A percentile compares a stretch with the other conserved stretches of the same genome.
Evolutionary conservation across 2,329 filamentous ascomycete species (phyloP).

Genomic region (Calonectria henricotiae): DNA sequence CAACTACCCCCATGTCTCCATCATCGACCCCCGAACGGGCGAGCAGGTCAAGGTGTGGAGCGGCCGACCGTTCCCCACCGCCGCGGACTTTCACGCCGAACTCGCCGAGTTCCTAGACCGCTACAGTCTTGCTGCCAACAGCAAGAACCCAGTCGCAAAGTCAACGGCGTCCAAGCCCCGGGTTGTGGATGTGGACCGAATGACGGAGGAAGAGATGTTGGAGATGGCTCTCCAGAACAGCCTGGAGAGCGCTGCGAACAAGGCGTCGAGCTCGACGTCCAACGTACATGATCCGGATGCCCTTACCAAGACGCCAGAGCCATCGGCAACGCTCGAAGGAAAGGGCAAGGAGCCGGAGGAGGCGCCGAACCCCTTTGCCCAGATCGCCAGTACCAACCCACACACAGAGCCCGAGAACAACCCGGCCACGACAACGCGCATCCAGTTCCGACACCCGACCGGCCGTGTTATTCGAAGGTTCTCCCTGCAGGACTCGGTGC

Average conservation of each 20-base stretch:
- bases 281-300: conserved; percentile 88
- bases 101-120: conserved; percentile 97
- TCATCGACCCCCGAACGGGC: conserved; percentile 94
- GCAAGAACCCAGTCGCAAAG: conserved; percentile 93
- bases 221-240: conserved; percentile 95
- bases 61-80: conserved; percentile 82
- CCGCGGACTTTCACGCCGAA: conserved; percentile 89
- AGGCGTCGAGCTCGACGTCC: conserved; percentile 60
- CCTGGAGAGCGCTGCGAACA: conserved; percentile 70
- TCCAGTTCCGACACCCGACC: conserved; percentile 91
- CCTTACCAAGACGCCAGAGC: conserved; percentile 78
- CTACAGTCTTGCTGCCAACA: conserved; percentile 90
- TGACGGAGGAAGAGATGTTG: conserved; percentile 98
- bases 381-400: conserved; percentile 80
- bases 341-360: conserved; percentile 68
- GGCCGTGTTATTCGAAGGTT: conserved; percentile 94
- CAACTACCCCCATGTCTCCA: conserved; percentile 95
- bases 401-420: conserved; percentile 85
- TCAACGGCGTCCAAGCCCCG: conserved; percentile 74
- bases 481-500: conserved; percentile 80
- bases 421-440: conserved; percentile 83
- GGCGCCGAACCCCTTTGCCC: conserved; percentile 70
- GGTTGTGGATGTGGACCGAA: conserved; percentile 83
- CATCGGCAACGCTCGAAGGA: conserved; percentile 66
- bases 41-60: conserved; percentile 99